Evolutionary conservation across 2,329 filamentous ascomycete genomes (phyloP).

Genomic region (Cordyceps pruinosa): DNA sequence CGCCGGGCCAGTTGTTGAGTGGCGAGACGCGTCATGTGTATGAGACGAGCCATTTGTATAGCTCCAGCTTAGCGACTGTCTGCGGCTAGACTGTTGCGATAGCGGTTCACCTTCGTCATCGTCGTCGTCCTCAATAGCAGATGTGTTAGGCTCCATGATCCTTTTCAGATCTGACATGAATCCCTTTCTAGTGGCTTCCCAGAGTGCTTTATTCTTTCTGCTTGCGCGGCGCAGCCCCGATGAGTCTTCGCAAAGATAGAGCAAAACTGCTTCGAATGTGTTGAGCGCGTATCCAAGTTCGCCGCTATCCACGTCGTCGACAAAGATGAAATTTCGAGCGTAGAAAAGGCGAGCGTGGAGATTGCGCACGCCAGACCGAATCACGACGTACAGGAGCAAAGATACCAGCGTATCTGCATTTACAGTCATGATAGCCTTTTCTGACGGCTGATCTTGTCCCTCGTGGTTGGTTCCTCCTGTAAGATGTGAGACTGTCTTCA

Average conservation of each 20-base stretch:
- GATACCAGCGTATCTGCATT: conserved; percentile 92
- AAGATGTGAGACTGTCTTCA: conserved; percentile 73
- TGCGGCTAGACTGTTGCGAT: conserved; percentile 30
- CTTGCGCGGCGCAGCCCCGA: conserved; percentile 77
- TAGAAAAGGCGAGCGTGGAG: conserved; percentile 86
- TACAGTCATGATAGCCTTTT: conserved; percentile 53
- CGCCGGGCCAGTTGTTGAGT: conserved; percentile 35
- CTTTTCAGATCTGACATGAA: conserved; percentile 66
- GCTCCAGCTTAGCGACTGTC: conserved; percentile 42
- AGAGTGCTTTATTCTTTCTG: conserved; percentile 74
- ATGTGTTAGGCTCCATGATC: conserved; percentile 67
- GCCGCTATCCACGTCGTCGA: conserved; percentile 93
- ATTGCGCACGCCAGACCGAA: conserved; percentile 79
- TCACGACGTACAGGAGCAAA: conserved; percentile 83
- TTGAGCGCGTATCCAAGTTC: conserved; percentile 95
- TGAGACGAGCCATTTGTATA: conserved; percentile 40
- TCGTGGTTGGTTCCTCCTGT: conserved; percentile 37
- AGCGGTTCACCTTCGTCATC: conserved; percentile 37
- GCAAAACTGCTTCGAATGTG: conserved; percentile 88
- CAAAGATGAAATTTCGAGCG: conserved; percentile 95
- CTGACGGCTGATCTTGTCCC: conserved; percentile 30
- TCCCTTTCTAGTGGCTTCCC: conserved; percentile 78
- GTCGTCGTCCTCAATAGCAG: conserved; percentile 40
- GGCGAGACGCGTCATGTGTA: conserved; percentile 36
- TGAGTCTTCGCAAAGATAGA: conserved; percentile 80